A percentile compares a stretch with the other conserved stretches of the same genome.
Evolutionary conservation across 306 rosid species (phyloP).

Genomic region (Abrus precatorius): DNA sequence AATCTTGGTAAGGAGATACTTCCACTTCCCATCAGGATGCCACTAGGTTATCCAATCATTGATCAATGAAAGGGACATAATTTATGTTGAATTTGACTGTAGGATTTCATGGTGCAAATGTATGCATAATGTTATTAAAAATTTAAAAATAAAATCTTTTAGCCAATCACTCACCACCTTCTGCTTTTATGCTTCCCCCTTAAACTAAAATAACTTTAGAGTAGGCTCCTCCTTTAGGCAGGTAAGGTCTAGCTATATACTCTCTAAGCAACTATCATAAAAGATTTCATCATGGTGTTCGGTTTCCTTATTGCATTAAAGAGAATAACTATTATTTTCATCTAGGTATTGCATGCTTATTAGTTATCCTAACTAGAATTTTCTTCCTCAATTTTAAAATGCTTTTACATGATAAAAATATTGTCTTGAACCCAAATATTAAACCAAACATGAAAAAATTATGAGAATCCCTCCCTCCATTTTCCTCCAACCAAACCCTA

Average conservation of each 20-base stretch:
- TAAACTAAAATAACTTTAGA: neutral
- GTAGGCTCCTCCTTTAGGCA: neutral
- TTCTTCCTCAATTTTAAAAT: slow-evolving; percentile 19
- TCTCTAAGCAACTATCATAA: neutral
- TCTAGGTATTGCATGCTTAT: slow-evolving; percentile 14
- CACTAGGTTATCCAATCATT: slow-evolving; percentile 3
- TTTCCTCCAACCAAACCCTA: too few species aligned
- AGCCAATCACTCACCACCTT: neutral
- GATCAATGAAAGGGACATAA: slow-evolving; percentile 15
- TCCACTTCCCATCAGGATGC: neutral
- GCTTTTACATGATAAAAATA: slow-evolving; percentile 5
- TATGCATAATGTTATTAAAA: neutral
- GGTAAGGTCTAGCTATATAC: neutral
- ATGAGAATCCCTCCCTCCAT: too few species aligned
- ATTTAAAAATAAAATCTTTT: neutral
- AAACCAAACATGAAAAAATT: too few species aligned
- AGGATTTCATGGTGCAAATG: neutral
- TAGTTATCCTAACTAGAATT: slow-evolving; percentile 10
- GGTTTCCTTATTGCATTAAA: slow-evolving; percentile 2
- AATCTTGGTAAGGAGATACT: neutral
- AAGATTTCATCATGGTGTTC: slow-evolving; percentile 5
- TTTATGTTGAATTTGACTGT: slow-evolving; percentile 14
- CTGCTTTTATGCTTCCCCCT: neutral
- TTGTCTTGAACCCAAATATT: neutral
- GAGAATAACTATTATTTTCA: neutral